These are phyloP conservation scores for Pleurotus salmoneostramineus DNA, from an alignment of 768 basidiomycete species.

Conservation along the genomic window DNA sequence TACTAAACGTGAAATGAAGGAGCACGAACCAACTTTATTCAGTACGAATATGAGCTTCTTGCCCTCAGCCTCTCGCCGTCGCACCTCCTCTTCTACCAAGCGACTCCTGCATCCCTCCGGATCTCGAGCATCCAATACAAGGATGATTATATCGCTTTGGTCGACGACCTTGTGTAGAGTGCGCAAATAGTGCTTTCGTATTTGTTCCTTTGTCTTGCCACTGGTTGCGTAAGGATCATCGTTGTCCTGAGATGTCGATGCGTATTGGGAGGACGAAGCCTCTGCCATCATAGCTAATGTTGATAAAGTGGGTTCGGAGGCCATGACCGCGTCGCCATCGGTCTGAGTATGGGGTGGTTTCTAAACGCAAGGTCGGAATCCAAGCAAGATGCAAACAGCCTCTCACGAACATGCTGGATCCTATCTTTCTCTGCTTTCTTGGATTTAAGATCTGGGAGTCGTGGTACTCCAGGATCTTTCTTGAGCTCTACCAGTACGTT, in stretches of 20 bases:
- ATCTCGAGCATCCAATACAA: conserved; percentile 91
- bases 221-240: conserved; percentile 19
- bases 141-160: conserved; percentile 85
- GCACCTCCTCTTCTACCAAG: conserved; percentile 92
- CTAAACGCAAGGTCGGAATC: conserved; percentile 2
- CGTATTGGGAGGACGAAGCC: conserved; percentile 16
- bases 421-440: conserved; percentile 26
- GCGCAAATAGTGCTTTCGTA: conserved; percentile 71
- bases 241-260: conserved; percentile 10
- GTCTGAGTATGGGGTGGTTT: conserved; percentile 17
- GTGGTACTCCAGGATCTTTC: conserved; percentile 87
- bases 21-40: conserved; percentile 88
- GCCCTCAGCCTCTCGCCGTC: conserved; percentile 78
- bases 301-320: conserved; percentile 66
- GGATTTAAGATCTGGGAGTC: conserved; percentile 70
- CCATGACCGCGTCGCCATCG: conserved; percentile 66
- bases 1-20: neutral
- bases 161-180: conserved; percentile 91
- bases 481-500: conserved; percentile 55
- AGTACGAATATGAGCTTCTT: conserved; percentile 92
- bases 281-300: conserved; percentile 54
- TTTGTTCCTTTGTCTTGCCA: conserved; percentile 62
- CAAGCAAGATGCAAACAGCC: too few species aligned
- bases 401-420: conserved; percentile 32
- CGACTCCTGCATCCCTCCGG: conserved; percentile 91